These are phyloP conservation scores for Phoma sp. DNA, from an alignment of 2,329 filamentous ascomycete species.

Conservation along the genomic window DNA sequence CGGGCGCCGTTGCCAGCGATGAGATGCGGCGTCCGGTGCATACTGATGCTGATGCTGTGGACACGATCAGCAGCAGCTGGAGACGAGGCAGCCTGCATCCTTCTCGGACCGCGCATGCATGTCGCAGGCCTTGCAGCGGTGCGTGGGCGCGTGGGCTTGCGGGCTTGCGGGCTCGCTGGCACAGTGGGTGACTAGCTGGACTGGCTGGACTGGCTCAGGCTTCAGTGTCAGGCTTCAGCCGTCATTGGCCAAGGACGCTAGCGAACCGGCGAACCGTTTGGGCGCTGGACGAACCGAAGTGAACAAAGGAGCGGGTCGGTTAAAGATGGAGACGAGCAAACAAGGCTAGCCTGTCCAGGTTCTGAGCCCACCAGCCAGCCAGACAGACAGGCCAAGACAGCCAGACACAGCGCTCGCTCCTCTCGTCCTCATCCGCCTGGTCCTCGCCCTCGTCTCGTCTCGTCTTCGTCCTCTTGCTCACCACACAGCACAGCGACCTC, in stretches of 20 bases:
- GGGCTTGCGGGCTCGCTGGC: no score
- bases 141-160: background rate
- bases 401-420: constrained; percentile 2
- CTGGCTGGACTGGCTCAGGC: no score
- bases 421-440: constrained; percentile 1
- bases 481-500: constrained; percentile 1
- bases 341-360: constrained; percentile 1
- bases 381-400: background rate
- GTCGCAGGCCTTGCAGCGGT: constrained; percentile 9
- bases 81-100: constrained; percentile 4
- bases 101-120: constrained; percentile 11
- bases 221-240: background rate
- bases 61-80: constrained; percentile 7
- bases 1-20: background rate
- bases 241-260: constrained; percentile 4
- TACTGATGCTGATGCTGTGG: background rate
- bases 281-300: background rate
- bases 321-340: constrained; percentile 14
- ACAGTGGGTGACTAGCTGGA: no score
- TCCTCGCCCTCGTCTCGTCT: background rate
- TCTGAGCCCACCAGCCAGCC: no score
- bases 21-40: background rate
- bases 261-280: constrained; percentile 6
- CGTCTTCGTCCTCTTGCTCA: background rate
- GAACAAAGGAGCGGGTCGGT: constrained; percentile 18